Percentiles rank a stretch among this genome's conserved stretches.
Conservation (phyloP, 2,329 filamentous ascomycete genomes). For the Verticillium tricorpus region DNA sequence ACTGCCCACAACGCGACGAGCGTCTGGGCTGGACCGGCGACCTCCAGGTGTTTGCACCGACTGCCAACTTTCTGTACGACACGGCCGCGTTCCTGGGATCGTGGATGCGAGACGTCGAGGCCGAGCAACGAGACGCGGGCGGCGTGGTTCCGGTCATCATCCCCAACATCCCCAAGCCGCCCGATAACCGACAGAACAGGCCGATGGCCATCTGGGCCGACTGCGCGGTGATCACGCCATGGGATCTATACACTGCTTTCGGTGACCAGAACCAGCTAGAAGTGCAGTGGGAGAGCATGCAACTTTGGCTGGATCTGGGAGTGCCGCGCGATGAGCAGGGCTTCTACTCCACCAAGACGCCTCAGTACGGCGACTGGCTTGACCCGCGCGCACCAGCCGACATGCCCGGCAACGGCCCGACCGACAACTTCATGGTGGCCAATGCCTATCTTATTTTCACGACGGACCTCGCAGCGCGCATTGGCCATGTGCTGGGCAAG, state of each 20-base stretch:
- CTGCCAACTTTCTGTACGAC: not conserved
- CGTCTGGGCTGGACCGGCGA: constrained; percentile 1
- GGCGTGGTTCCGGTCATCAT: constrained; percentile 25
- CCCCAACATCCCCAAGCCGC: constrained; percentile 17
- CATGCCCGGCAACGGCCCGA: constrained; percentile 32
- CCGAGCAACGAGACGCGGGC: constrained; percentile 23
- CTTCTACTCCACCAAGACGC: constrained; percentile 31
- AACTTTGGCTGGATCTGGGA: constrained; percentile 27
- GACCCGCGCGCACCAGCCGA: constrained; percentile 40
- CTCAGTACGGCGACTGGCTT: constrained; percentile 43
- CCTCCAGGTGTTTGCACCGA: not conserved
- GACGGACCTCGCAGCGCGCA: no score
- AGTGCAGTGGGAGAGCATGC: constrained; percentile 32
- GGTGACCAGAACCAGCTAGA: constrained; percentile 22
- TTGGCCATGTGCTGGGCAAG: no score
- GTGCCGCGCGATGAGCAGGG: constrained; percentile 24
- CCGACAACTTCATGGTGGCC: constrained; percentile 11
- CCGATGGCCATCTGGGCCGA: constrained; percentile 38
- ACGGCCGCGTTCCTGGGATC: not conserved
- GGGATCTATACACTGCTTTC: constrained; percentile 32
- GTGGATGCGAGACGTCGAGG: constrained; percentile 1
- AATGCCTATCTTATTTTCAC: no score
- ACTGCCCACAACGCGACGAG: constrained; percentile 1
- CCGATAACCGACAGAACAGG: constrained; percentile 18
- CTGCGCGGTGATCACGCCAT: constrained; percentile 32